phyloP scores from a whole-genome alignment of 1,139 yeast species.

The Blastobotrys malaysiensis region DNA sequence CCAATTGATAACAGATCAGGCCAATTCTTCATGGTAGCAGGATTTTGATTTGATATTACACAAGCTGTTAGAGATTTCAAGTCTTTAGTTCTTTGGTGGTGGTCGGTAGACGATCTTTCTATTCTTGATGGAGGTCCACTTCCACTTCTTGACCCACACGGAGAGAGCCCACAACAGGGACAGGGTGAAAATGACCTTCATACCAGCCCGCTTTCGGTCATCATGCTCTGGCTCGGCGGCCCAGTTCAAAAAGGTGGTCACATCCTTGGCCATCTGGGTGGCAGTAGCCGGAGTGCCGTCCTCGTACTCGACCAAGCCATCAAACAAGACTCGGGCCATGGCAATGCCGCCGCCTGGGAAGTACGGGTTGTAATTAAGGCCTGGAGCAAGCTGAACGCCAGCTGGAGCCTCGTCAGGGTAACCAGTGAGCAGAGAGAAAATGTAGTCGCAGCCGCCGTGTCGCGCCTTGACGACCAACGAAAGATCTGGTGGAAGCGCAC shows the following conservation, averaged over 20 bases:
- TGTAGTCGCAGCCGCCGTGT: constrained; percentile 97
- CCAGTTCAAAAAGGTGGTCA: constrained; percentile 93
- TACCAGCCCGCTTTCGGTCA: constrained; percentile 95
- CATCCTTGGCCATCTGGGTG: constrained; percentile 99
- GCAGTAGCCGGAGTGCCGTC: constrained; percentile 99
- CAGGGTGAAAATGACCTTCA: constrained; percentile 79
- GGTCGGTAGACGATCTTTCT: constrained; percentile 93
- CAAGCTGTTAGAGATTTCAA: background rate
- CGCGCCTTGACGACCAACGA: constrained; percentile 97
- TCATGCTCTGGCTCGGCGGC: constrained; percentile 98
- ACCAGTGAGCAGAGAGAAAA: constrained; percentile 92
- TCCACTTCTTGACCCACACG: constrained; percentile 94
- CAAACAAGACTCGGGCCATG: constrained; percentile 97
- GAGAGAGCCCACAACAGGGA: constrained; percentile 78
- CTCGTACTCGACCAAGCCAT: constrained; percentile 95
- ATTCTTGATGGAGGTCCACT: constrained; percentile 94
- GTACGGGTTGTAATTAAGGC: constrained; percentile 97
- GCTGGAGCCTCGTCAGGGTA: constrained; percentile 99
- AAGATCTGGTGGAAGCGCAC: constrained; percentile 98
- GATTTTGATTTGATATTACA: background rate
- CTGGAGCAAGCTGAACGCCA: constrained; percentile 88
- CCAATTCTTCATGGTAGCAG: no score
- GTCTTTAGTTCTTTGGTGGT: constrained; percentile 37
- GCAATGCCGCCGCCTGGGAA: constrained; percentile 99
- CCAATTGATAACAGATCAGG: no score